These are phyloP conservation scores for Penicillium sp. DNA, from an alignment of 2,329 filamentous ascomycete genomes.

Conservation along the genomic window DNA sequence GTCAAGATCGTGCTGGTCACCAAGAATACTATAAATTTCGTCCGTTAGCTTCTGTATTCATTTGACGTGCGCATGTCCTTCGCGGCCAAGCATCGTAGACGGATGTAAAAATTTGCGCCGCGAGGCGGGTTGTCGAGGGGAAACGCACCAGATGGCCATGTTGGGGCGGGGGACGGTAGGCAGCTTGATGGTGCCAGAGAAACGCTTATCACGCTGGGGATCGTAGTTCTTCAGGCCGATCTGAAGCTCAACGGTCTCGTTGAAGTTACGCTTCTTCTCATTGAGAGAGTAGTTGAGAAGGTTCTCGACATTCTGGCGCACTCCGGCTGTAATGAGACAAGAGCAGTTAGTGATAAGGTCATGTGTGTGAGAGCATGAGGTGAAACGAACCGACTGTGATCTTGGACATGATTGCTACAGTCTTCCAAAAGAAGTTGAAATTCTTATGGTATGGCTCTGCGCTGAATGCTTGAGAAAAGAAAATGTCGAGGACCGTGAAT, in stretches of 20 bases:
- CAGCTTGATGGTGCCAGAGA: constrained; percentile 98
- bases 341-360: constrained; percentile 14
- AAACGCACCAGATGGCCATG: constrained; percentile 75
- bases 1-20: constrained; percentile 98
- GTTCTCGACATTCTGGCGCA: constrained; percentile 89
- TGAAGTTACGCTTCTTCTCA: constrained; percentile 98
- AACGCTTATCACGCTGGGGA: constrained; percentile 99
- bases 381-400: constrained; percentile 55
- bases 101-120: not conserved
- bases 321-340: constrained; percentile 63
- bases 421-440: constrained; percentile 73
- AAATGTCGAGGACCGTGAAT: constrained; percentile 24
- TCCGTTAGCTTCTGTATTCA: not conserved
- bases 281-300: constrained; percentile 93
- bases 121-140: not conserved
- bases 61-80: not conserved
- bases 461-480: constrained; percentile 39
- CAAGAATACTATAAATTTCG: constrained; percentile 64
- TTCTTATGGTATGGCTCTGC: constrained; percentile 73
- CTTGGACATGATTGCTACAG: constrained; percentile 63
- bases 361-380: not conserved
- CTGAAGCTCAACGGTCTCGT: constrained; percentile 79
- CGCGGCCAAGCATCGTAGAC: not conserved
- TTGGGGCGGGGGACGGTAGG: constrained; percentile 85
- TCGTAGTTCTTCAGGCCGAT: constrained; percentile 99